These are phyloP conservation scores for Wickerhamomyces tratensis DNA, from an alignment of 805 yeast species.

Conservation along the genomic window DNA sequence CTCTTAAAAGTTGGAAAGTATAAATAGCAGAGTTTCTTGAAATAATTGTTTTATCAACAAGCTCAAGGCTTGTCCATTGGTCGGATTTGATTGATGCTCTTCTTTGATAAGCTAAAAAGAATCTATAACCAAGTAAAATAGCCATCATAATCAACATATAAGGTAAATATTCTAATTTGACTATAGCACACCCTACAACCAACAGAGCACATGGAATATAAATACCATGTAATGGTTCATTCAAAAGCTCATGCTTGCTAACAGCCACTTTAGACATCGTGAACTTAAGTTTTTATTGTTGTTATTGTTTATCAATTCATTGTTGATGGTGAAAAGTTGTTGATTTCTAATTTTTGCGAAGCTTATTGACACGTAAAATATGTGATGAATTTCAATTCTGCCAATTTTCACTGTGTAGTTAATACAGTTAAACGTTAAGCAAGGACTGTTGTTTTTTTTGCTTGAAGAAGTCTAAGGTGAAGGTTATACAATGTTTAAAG, in stretches of 20 bases:
- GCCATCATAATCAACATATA: slow-evolving; percentile 28
- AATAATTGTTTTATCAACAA: slow-evolving; percentile 64
- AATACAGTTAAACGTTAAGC: too few species aligned
- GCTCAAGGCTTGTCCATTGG: slow-evolving; percentile 56
- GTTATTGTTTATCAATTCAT: too few species aligned
- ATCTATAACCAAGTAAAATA: slow-evolving; percentile 27
- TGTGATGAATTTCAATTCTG: too few species aligned
- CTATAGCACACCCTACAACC: slow-evolving; percentile 47
- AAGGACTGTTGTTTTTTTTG: too few species aligned
- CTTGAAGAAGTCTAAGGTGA: too few species aligned
- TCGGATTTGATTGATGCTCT: slow-evolving; percentile 37
- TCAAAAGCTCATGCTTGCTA: slow-evolving; percentile 43
- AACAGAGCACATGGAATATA: slow-evolving; percentile 60
- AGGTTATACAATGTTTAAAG: too few species aligned
- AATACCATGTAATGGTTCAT: slow-evolving; percentile 68
- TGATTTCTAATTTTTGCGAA: too few species aligned
- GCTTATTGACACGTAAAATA: too few species aligned
- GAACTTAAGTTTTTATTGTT: background rate
- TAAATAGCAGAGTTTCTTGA: slow-evolving; percentile 65
- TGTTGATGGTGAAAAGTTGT: too few species aligned
- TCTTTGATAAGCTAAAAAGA: slow-evolving; percentile 24
- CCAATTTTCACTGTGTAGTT: too few species aligned
- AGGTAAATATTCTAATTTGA: slow-evolving; percentile 42
- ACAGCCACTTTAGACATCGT: slow-evolving; percentile 12
- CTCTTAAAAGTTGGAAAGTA: slow-evolving; percentile 55